Evolutionary conservation across 345 rosid species (phyloP), one percentile per base, ranked within the genome.

Genomic region (Reutealis trisperma): DNA sequence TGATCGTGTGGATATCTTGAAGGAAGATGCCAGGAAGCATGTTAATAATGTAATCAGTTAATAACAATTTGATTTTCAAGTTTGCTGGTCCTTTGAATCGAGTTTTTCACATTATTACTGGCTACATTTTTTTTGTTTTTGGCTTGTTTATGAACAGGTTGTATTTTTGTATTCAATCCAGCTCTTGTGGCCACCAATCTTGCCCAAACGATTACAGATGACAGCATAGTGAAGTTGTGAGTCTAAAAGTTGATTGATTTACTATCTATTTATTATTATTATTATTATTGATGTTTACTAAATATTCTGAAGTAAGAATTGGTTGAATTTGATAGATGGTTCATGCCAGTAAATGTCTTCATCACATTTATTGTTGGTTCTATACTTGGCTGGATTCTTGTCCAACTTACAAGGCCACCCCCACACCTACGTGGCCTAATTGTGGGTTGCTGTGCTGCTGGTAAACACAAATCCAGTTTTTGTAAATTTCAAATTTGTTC

Each of bases 81-180:
- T 51, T 16, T 11, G 16, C 54, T 13, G 3, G 15, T 49, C 54
- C 51, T 47, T 9, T 47, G 41, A 47, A 47, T 47, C 51, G 2
- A 47, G 51, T 47, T 47, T 47, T 47, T 8, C 0, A 47, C 14
- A 47, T 47, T 9, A 10, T 45, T 12, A 51, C 19, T 42, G 16
- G 62, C 9, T 45, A 21, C n/a, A 5, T 60, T 5, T 13, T 25
- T n/a, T n/a, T n/a, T n/a, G n/a, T 41, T 1, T 4, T 25, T 37
- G 1, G 7, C 0, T 69, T 74, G 9, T 41, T 2, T 8, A 27
- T 78, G 37, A 60, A 8, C 87, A 86, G 94, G 76, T 89, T 44
- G 88, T 86, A 12, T 91, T 89, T 80, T 88, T 41, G 90, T 89
- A 62, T 89, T 89, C 82, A 89, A 80, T 80, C 94, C 94, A 30